phyloP scores from a whole-genome alignment of 2,329 filamentous ascomycete genomes.

The Paecilomyces variotii region DNA sequence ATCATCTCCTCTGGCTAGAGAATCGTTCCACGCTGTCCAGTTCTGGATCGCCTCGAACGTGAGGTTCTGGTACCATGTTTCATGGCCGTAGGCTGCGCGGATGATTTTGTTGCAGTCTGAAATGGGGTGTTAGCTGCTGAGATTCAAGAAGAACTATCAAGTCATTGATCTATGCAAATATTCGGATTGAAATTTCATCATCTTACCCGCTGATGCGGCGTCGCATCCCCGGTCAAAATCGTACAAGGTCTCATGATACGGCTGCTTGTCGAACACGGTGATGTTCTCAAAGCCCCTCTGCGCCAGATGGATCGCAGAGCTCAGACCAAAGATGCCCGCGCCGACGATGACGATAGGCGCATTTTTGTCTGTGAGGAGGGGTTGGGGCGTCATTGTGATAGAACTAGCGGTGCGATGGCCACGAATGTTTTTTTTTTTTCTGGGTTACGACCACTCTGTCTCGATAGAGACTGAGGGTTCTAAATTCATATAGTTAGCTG shows the following conservation, averaged over 20 bases:
- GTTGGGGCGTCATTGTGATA: not conserved
- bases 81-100: conserved; percentile 34
- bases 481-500: not conserved
- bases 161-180: no score
- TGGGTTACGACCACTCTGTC: no score
- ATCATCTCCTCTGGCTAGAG: conserved; percentile 11
- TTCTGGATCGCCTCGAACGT: conserved; percentile 33
- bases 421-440: not conserved
- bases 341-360: conserved; percentile 20
- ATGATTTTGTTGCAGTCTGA: conserved; percentile 41
- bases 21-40: conserved; percentile 41
- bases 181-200: no score
- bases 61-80: conserved; percentile 41
- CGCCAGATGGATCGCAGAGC: conserved; percentile 36
- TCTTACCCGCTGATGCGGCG: conserved; percentile 35
- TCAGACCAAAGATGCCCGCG: conserved; percentile 20
- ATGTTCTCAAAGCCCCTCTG: conserved; percentile 40
- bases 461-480: not conserved
- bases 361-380: conserved; percentile 7
- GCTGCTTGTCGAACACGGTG: conserved; percentile 43
- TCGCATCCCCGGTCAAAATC: conserved; percentile 36
- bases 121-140: not conserved
- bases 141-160: no score
- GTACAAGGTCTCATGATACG: conserved; percentile 34
- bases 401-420: not conserved